Base-by-base conservation (phyloP, 306 rosid genomes). In the Quercus alba region DNA sequence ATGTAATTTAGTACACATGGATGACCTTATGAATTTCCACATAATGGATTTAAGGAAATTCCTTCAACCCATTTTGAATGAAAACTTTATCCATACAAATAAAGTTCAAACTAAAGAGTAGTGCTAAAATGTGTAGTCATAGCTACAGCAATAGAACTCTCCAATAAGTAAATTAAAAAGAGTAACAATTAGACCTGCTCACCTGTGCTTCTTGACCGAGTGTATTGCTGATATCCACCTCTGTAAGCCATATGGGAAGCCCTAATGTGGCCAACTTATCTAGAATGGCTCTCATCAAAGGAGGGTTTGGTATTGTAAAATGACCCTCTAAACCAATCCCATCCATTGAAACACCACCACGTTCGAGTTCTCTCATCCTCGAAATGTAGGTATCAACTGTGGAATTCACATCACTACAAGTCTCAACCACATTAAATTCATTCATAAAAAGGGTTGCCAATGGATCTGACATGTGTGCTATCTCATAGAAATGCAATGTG, bases 301-400 rank as follows among this genome's bases (percentile, higher is more conserved):
- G 88, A 77, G 78, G 93, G 77, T 94, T 94, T 3, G 98, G 98
- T 33, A 55, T 21, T 20, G 83, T 81, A 72, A 94, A 94, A 56
- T 92, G 98, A 52, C 98, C 92, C 84, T 93, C 99, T 51, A 95
- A 85, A 3, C 97, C 99, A 88, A 95, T 91, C 72, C 97, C 97
- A 81, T 89, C 97, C 97, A 95, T 85, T 6, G 71, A 84, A 9
- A 88, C 87, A 52, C 97, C 96, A 80, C 88, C 81, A 19, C 73
- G 70, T 77, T 68, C 78, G 21, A 93, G 81, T 49, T 93, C 93
- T 59, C 75, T 85, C 26, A 93, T 49, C 82, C 89, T 80, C 9
- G 83, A 83, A 83, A 95, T 88, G 70, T 82, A 91, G 0, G 78
- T 63, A 19, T 95, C 99, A 33, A 93, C 98, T 0, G 92, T 91